Percentiles rank a stretch among this genome's conserved stretches.
Evolutionary conservation across 176 grass and related monocot genomes (phyloP).

Genomic region (Triticum monococcum): DNA sequence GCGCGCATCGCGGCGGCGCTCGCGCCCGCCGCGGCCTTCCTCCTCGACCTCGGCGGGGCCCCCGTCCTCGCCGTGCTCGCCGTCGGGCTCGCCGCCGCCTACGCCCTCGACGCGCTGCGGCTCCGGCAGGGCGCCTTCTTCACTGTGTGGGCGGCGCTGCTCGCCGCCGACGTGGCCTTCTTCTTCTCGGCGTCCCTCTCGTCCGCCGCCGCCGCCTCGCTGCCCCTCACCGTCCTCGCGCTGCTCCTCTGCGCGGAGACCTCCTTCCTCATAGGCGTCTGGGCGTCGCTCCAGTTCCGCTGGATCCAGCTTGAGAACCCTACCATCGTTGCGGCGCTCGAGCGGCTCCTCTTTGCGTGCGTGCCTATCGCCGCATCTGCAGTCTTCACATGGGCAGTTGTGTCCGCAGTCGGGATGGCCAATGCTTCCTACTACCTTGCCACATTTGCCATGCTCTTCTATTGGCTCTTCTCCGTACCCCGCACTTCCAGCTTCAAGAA

Average conservation of each 20-base stretch:
- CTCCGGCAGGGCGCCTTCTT: slow-evolving; percentile 73
- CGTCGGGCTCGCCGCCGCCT: slow-evolving; percentile 66
- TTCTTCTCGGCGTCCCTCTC: slow-evolving; percentile 86
- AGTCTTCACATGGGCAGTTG: slow-evolving; percentile 82
- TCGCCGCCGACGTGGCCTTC: slow-evolving; percentile 75
- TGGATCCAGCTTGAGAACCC: slow-evolving; percentile 99
- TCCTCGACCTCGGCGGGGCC: slow-evolving; percentile 82
- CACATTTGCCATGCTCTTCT: slow-evolving; percentile 78
- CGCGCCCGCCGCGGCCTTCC: slow-evolving; percentile 72
- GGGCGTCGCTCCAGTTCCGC: slow-evolving; percentile 93
- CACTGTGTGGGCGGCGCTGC: slow-evolving; percentile 71
- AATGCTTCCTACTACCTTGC: slow-evolving; percentile 86
- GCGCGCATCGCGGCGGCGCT: slow-evolving; percentile 64
- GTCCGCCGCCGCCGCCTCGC: slow-evolving; percentile 46
- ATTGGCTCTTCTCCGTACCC: slow-evolving; percentile 93
- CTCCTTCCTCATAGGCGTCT: slow-evolving; percentile 92
- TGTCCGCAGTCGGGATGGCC: slow-evolving; percentile 80
- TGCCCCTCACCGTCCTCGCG: slow-evolving; percentile 68
- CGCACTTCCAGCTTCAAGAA: slow-evolving; percentile 69
- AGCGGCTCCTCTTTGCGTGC: slow-evolving; percentile 85
- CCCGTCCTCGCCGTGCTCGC: slow-evolving; percentile 76
- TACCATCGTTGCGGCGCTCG: slow-evolving; percentile 66
- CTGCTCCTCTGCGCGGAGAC: slow-evolving; percentile 90
- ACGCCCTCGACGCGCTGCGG: slow-evolving; percentile 77
- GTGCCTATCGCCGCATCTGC: slow-evolving; percentile 62